phyloP scores from a whole-genome alignment of 495 filamentous ascomycete species.

The Articulospora tetracladia region DNA sequence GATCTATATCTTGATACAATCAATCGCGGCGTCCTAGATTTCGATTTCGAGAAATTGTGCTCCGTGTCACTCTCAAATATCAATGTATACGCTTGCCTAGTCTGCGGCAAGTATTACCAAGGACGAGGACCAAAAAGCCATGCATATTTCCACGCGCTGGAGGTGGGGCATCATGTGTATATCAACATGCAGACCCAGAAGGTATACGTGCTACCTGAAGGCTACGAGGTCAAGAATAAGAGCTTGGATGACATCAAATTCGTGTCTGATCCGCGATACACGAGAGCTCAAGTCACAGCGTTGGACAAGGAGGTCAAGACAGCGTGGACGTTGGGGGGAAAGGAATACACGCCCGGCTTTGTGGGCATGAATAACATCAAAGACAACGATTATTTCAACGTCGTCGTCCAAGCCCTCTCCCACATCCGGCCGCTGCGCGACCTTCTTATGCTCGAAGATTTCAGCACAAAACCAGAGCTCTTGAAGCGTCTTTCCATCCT shows the following conservation, averaged over 20 bases:
- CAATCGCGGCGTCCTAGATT: slow-evolving; percentile 82
- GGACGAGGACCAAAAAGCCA: slow-evolving; percentile 90
- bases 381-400: slow-evolving; percentile 97
- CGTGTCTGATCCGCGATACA: slow-evolving; percentile 88
- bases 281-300: slow-evolving; percentile 70
- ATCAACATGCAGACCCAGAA: slow-evolving; percentile 96
- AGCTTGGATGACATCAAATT: slow-evolving; percentile 98
- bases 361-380: slow-evolving; percentile 99
- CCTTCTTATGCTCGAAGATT: slow-evolving; percentile 83
- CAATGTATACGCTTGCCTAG: slow-evolving; percentile 96
- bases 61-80: slow-evolving; percentile 94
- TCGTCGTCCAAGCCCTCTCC: slow-evolving; percentile 87
- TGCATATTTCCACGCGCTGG: slow-evolving; percentile 96
- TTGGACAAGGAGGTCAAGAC: slow-evolving; percentile 74
- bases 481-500: slow-evolving; percentile 82
- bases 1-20: slow-evolving; percentile 99
- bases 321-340: slow-evolving; percentile 74
- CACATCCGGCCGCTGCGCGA: slow-evolving; percentile 90
- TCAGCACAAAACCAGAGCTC: slow-evolving; percentile 51
- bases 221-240: slow-evolving; percentile 94
- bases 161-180: slow-evolving; percentile 92
- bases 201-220: slow-evolving; percentile 94
- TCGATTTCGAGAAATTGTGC: slow-evolving; percentile 98
- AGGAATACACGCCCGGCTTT: slow-evolving; percentile 87
- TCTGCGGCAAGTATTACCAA: slow-evolving; percentile 97